Evolutionary conservation across 192 early-diverging fungal genomes (phyloP).

Genomic region (Coemansia sp.): DNA sequence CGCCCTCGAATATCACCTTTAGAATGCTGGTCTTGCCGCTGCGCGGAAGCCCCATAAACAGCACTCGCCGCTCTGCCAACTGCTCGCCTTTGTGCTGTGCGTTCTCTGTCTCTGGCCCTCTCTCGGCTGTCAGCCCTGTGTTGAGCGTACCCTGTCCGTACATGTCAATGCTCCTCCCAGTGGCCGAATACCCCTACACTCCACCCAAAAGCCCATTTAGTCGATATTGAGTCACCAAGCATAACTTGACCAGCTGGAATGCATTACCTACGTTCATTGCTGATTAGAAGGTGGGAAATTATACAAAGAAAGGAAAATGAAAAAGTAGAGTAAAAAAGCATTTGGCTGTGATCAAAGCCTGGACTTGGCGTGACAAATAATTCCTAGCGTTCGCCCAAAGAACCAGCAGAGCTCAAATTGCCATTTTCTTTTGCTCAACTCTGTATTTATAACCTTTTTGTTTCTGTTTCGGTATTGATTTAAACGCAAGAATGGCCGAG

Average conservation of each 20-base stretch:
- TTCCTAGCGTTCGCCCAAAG: not conserved
- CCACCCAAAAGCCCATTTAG: not conserved
- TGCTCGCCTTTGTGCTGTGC: constrained; percentile 12
- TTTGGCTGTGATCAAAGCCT: not conserved
- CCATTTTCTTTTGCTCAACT: not conserved
- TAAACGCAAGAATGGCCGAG: not conserved
- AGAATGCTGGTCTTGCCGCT: constrained; percentile 54
- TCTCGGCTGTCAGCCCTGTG: constrained; percentile 25
- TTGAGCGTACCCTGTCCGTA: constrained; percentile 17
- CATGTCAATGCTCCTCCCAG: constrained; percentile 13
- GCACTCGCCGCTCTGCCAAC: constrained; percentile 45
- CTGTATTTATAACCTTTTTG: not conserved
- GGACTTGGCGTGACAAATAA: too few species aligned
- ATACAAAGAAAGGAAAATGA: constrained; percentile 6
- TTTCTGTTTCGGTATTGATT: not conserved
- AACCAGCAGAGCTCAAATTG: not conserved
- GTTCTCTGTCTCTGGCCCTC: constrained; percentile 15
- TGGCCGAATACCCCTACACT: not conserved
- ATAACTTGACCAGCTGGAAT: not conserved
- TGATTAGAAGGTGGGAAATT: not conserved
- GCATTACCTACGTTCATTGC: constrained; percentile 4
- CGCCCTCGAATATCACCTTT: constrained; percentile 37
- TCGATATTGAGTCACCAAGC: not conserved
- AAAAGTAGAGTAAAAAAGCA: not conserved
- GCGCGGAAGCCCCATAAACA: constrained; percentile 48